These are phyloP conservation scores for Globisporangium mamillatum DNA, from an alignment of 352 stramenopile genomes.

Conservation along the genomic window DNA sequence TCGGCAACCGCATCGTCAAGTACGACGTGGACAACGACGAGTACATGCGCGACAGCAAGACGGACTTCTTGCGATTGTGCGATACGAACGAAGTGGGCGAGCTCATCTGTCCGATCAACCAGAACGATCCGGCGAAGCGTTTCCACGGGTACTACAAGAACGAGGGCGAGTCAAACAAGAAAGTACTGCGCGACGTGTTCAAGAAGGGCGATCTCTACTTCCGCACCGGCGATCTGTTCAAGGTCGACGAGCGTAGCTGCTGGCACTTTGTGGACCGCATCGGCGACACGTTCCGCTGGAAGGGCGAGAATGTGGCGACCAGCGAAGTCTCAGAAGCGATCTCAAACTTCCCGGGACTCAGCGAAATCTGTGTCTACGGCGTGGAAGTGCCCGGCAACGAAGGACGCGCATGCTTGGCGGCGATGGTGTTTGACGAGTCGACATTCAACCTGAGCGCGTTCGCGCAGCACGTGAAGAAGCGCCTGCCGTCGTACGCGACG, in stretches of 20 bases:
- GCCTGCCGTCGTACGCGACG: constrained; percentile 64
- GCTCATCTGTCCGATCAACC: constrained; percentile 61
- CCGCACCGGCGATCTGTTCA: constrained; percentile 87
- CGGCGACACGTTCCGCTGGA: constrained; percentile 93
- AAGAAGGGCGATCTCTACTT: constrained; percentile 86
- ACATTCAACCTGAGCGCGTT: constrained; percentile 57
- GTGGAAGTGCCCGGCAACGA: constrained; percentile 75
- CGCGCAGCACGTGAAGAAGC: constrained; percentile 40
- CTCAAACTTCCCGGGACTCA: constrained; percentile 67
- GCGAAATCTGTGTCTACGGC: constrained; percentile 75
- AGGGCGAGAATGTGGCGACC: constrained; percentile 91
- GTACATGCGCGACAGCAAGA: constrained; percentile 39
- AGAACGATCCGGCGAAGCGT: constrained; percentile 43
- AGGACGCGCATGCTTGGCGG: constrained; percentile 78
- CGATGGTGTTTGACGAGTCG: constrained; percentile 73
- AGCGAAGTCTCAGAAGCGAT: constrained; percentile 86
- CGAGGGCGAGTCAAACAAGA: constrained; percentile 75
- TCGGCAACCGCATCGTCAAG: constrained; percentile 62
- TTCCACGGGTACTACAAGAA: constrained; percentile 91
- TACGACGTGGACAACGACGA: constrained; percentile 79
- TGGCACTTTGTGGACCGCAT: constrained; percentile 91
- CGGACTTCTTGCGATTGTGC: constrained; percentile 49
- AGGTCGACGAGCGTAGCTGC: constrained; percentile 58
- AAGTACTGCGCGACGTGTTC: constrained; percentile 83
- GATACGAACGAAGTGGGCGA: constrained; percentile 63